phyloP scores from a whole-genome alignment of 2,329 filamentous ascomycete genomes.

The Curvularia hawaiiensis region DNA sequence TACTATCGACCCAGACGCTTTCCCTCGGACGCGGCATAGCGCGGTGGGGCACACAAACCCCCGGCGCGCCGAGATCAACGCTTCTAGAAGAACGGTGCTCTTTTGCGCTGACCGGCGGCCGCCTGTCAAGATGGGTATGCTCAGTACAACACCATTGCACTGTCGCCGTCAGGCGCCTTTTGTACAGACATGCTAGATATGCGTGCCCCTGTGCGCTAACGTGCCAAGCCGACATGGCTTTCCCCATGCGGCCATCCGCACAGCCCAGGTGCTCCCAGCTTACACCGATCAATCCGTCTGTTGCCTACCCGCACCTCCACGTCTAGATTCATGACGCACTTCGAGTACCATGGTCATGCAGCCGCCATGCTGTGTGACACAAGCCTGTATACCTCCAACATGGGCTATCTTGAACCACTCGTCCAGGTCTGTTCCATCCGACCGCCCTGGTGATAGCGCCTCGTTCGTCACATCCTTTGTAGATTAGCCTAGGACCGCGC shows the following conservation, averaged over 20 bases:
- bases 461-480: not conserved
- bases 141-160: no score
- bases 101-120: not conserved
- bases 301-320: not conserved
- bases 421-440: not conserved
- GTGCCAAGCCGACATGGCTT: conserved; percentile 1
- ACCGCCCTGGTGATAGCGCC: no score
- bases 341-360: conserved; percentile 4
- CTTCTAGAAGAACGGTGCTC: conserved; percentile 15
- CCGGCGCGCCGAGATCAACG: conserved; percentile 13
- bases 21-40: conserved; percentile 11
- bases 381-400: not conserved
- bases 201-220: not conserved
- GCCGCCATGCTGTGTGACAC: not conserved
- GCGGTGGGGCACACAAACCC: conserved; percentile 12
- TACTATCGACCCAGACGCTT: conserved; percentile 15
- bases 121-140: conserved; percentile 3
- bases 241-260: conserved; percentile 8
- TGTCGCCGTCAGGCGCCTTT: not conserved
- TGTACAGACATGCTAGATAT: no score
- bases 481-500: not conserved
- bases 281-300: conserved; percentile 5
- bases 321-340: not conserved
- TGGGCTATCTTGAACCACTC: not conserved
- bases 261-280: not conserved